Evolutionary conservation across 2,329 filamentous ascomycete species (phyloP).

Genomic region (Pseudocercospora cruenta): DNA sequence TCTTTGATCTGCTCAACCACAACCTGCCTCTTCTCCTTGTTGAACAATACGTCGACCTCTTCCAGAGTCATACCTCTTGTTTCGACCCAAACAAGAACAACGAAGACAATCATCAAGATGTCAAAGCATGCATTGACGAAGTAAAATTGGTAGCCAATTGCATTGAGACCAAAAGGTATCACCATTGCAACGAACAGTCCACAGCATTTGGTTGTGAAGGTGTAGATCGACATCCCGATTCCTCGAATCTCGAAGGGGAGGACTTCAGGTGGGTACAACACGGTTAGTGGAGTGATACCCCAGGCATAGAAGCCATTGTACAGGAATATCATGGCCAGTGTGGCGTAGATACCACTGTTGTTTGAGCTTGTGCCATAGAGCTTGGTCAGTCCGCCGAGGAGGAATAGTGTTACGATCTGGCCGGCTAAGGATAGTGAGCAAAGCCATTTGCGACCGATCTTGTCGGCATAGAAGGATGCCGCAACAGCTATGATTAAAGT

Average conservation of each 20-base stretch:
- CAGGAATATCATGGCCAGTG: conserved; percentile 9
- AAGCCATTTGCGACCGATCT: conserved; percentile 6
- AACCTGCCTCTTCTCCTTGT: conserved; percentile 16
- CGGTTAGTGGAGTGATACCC: conserved; percentile 9
- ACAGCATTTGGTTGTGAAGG: conserved; percentile 5
- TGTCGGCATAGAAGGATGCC: conserved; percentile 8
- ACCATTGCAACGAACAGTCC: conserved; percentile 13
- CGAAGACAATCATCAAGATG: conserved; percentile 2
- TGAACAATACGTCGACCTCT: conserved; percentile 42
- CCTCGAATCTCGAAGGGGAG: conserved; percentile 8
- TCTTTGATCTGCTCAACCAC: conserved; percentile 5
- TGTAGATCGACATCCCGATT: conserved; percentile 9
- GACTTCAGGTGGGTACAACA: conserved; percentile 6
- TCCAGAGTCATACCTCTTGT: conserved; percentile 42
- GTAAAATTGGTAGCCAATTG: conserved; percentile 9
- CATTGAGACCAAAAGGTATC: not conserved
- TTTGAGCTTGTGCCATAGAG: conserved; percentile 4
- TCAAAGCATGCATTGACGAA: conserved; percentile 11
- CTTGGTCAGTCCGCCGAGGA: conserved; percentile 6
- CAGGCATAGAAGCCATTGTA: conserved; percentile 5
- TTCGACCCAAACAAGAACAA: conserved; percentile 13
- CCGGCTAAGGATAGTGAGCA: not conserved
- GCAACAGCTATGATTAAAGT: not conserved
- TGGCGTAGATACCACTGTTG: conserved; percentile 9
- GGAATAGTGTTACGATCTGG: not conserved